Conservation (phyloP, 2,329 filamentous ascomycete species). For the Ophiocordyceps australis region DNA sequence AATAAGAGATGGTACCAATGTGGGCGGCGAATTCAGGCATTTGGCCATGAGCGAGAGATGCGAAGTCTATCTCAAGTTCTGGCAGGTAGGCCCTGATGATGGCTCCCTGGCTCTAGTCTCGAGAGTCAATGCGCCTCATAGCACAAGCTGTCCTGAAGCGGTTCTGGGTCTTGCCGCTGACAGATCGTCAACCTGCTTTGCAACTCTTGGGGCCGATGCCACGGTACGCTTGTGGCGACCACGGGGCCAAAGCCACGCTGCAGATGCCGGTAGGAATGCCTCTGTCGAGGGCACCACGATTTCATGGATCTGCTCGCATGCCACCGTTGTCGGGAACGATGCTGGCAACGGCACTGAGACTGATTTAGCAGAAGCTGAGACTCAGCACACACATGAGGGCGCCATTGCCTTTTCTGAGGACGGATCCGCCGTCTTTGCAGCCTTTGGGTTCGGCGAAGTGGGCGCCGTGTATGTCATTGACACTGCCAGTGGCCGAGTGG, state of each 20-base stretch:
- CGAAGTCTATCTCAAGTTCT: constrained; percentile 83
- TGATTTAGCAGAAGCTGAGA: too few species aligned
- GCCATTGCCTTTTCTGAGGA: constrained; percentile 67
- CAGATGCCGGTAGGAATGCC: too few species aligned
- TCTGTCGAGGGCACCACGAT: too few species aligned
- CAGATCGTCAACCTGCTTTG: constrained; percentile 53
- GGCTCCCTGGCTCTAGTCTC: constrained; percentile 58
- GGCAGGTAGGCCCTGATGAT: constrained; percentile 44
- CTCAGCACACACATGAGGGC: too few species aligned
- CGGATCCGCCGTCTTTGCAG: constrained; percentile 63
- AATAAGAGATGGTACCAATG: constrained; percentile 40
- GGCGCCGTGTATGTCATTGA: constrained; percentile 63
- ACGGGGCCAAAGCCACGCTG: constrained; percentile 44
- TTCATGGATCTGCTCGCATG: constrained; percentile 56
- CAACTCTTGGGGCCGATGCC: constrained; percentile 70
- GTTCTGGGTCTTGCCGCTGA: constrained; percentile 61
- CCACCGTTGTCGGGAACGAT: constrained; percentile 31
- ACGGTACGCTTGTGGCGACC: constrained; percentile 68
- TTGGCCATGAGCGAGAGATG: constrained; percentile 32
- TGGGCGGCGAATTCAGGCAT: constrained; percentile 15
- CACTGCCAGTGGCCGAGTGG: constrained; percentile 46
- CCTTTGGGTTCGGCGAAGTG: constrained; percentile 32
- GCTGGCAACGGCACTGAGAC: constrained; percentile 24
- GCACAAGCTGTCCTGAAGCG: constrained; percentile 30
- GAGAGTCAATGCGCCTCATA: constrained; percentile 70